A percentile compares a stretch with the other conserved stretches of the same genome.
phyloP scores from a whole-genome alignment of 768 basidiomycete genomes.

The Lactarius tabidus region DNA sequence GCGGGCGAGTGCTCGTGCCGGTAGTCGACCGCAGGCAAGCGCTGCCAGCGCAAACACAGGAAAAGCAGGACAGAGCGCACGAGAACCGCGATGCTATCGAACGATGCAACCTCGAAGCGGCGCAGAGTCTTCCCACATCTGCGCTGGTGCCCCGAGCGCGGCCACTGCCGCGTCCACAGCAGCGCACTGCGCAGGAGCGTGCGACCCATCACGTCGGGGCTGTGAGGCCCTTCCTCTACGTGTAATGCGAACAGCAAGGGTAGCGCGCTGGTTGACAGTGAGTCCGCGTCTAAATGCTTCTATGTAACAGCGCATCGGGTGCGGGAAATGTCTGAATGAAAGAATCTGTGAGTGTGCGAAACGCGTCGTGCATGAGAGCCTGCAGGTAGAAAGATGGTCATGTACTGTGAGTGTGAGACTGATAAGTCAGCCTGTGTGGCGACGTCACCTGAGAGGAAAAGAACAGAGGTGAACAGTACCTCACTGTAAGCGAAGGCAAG shows the following conservation, averaged over 20 bases:
- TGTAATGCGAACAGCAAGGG: constrained; percentile 25
- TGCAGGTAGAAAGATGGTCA: background rate
- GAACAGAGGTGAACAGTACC: background rate
- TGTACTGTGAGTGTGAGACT: constrained; percentile 34
- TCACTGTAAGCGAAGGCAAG: constrained; percentile 4
- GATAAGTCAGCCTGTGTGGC: background rate
- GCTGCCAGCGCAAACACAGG: background rate
- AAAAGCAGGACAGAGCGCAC: background rate
- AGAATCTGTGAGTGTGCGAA: background rate
- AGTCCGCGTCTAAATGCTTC: background rate
- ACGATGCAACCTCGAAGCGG: background rate
- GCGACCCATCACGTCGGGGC: background rate
- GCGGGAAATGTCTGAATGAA: constrained; percentile 1
- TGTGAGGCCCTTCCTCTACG: background rate
- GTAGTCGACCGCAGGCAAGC: constrained; percentile 5
- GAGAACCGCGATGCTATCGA: background rate
- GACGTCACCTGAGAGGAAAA: background rate
- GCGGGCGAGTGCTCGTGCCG: constrained; percentile 1
- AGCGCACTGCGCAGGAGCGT: background rate
- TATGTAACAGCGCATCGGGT: background rate
- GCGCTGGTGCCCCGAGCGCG: background rate
- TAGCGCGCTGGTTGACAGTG: background rate
- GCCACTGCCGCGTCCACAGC: background rate
- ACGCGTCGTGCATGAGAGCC: background rate
- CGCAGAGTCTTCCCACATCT: background rate